Percentiles rank a stretch among this genome's conserved stretches.
phyloP scores from a whole-genome alignment of 305 asterid species.

The Fraxinus xanthoxyloides region DNA sequence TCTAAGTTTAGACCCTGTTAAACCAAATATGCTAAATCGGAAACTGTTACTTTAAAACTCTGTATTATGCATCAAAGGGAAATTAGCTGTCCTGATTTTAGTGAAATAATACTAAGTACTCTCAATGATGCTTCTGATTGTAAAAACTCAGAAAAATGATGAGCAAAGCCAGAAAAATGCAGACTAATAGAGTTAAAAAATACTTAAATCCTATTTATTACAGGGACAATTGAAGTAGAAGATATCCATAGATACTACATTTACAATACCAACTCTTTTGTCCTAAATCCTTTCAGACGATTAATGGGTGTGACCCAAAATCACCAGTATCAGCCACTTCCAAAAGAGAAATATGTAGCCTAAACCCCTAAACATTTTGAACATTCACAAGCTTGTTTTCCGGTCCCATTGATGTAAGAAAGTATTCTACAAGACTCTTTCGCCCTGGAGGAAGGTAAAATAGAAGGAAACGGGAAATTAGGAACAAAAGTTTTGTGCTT shows the following conservation, averaged over 20 bases:
- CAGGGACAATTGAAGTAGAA: neutral
- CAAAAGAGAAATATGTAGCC: neutral
- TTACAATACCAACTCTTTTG: neutral
- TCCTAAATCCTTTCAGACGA: neutral
- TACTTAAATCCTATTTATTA: neutral
- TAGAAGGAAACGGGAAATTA: neutral
- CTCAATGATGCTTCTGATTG: neutral
- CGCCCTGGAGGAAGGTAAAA: neutral
- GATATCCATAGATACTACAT: neutral
- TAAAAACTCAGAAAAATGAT: neutral
- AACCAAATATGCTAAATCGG: neutral
- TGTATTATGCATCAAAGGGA: neutral
- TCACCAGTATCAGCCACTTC: neutral
- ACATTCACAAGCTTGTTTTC: conserved; percentile 22
- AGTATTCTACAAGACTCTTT: conserved; percentile 24
- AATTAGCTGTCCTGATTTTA: neutral
- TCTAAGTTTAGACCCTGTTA: neutral
- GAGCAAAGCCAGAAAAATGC: neutral
- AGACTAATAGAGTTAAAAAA: neutral
- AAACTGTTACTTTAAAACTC: neutral
- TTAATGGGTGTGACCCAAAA: neutral
- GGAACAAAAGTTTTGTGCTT: neutral
- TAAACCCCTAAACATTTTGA: conserved; percentile 13
- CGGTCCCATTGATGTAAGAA: conserved; percentile 10
- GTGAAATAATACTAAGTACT: neutral